Evolutionary conservation across 164 flowering plant species (phyloP).

Genomic region (Vitis rotundifolia): DNA sequence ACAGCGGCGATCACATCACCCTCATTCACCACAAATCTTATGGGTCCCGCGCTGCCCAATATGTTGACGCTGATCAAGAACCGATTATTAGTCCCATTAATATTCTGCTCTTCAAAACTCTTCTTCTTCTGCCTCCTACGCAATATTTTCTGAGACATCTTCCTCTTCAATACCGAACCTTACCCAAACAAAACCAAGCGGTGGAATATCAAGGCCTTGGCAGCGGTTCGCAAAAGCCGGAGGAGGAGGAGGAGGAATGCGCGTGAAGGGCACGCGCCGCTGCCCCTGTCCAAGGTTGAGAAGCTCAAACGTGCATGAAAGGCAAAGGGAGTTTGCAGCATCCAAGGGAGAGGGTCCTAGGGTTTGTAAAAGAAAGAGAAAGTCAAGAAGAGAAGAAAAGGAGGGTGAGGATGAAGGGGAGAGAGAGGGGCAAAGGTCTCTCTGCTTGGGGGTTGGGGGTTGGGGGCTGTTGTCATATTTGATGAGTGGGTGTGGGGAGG

Average conservation of each 20-base stretch:
- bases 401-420: too few species aligned
- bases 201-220: slow-evolving; percentile 17
- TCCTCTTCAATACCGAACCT: slow-evolving; percentile 1
- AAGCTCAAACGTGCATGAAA: neutral
- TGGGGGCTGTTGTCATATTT: too few species aligned
- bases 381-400: too few species aligned
- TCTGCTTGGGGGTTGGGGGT: too few species aligned
- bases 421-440: too few species aligned
- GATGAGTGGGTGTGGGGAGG: too few species aligned
- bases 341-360: too few species aligned
- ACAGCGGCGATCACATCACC: slow-evolving; percentile 49
- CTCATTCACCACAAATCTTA: slow-evolving; percentile 56
- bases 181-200: neutral
- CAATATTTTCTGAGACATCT: slow-evolving; percentile 16
- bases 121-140: slow-evolving; percentile 38
- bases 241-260: slow-evolving; percentile 7
- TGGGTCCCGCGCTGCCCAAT: slow-evolving; percentile 69
- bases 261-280: slow-evolving; percentile 8
- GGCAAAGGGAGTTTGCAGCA: neutral
- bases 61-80: slow-evolving; percentile 55
- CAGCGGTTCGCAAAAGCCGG: slow-evolving; percentile 22
- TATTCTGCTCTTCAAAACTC: slow-evolving; percentile 26
- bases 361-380: too few species aligned
- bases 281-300: neutral
- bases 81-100: slow-evolving; percentile 28